Evolutionary conservation across 202 grass and related monocot species (phyloP), one percentile per base, ranked within the genome.

Genomic region (Schoenoplectus triqueter): DNA sequence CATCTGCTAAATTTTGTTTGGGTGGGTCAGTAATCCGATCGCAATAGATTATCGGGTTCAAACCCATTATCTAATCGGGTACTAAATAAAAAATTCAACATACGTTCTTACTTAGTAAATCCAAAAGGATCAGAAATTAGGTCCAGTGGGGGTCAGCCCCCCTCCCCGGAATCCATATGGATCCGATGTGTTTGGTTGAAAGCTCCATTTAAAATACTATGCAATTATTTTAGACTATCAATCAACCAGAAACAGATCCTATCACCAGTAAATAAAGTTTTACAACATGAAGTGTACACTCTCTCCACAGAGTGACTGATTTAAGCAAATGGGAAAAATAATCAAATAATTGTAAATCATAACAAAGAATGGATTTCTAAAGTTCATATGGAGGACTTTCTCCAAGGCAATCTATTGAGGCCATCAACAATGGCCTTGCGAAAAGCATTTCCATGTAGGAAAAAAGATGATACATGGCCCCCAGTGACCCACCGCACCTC

Each of bases 401-500:
- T 83, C 81, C 66, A 71, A 71, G 81, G 66, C 80, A 99, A 87
- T 87, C 93, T 92, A 47, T 90, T 84, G 52, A 95, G 86, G 55
- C 87, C 90, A 4, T 98, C 91, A 1, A 94, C 62, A 45, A 98
- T 98, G 59, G 93, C 96, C 84, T 91, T 99, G 86, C 93, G 93
- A 69, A 99, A 98, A 3, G 90, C 89, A 44, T 94, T 87, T 4
- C 90, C 89, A 85, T 99, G 96, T 75, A 99, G 90, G 51, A 92
- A 82, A 88, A 99, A 95, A 1, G 96, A 99, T 4, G 96, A 99
- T 21, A 99, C 91, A 0, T 95, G 96, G 31, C 96, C 96, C 6
- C 96, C 90, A 0, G 90, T 95, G 20, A 99, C 96, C 96, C 93
- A 92, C 55, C 96, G 88, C 41, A 95, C 90, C 82, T 99, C 93